These are phyloP conservation scores for Kwoniella dendrophila DNA, from an alignment of 768 basidiomycete species.

Conservation along the genomic window DNA sequence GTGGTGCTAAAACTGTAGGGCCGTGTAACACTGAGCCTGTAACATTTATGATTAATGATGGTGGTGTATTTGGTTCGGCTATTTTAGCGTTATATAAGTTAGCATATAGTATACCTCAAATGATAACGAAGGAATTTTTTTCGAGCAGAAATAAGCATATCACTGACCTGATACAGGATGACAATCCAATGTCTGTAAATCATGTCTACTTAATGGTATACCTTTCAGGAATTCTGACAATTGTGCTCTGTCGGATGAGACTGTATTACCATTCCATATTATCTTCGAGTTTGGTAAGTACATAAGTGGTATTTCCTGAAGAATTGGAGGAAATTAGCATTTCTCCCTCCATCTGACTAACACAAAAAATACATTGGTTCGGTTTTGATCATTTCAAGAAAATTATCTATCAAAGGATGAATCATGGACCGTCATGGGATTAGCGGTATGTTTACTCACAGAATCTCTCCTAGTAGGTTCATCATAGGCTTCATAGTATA, in stretches of 20 bases:
- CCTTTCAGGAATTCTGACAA: conserved; percentile 38
- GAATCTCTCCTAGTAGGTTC: conserved; percentile 40
- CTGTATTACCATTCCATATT: conserved; percentile 49
- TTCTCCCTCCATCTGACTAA: too few relatives aligned
- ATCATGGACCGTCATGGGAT: neutral
- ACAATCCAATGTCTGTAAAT: conserved; percentile 49
- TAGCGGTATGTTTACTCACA: conserved; percentile 24
- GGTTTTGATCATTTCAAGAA: too few relatives aligned
- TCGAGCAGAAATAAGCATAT: too few relatives aligned
- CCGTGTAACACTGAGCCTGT: conserved; percentile 50
- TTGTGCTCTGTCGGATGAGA: conserved; percentile 19
- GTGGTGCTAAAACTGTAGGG: conserved; percentile 32
- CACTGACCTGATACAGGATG: conserved; percentile 44
- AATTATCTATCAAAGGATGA: too few relatives aligned
- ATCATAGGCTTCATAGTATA: conserved; percentile 52
- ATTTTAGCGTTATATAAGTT: neutral
- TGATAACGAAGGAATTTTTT: too few relatives aligned
- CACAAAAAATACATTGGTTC: too few relatives aligned
- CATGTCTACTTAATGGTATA: conserved; percentile 45
- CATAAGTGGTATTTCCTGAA: conserved; percentile 42
- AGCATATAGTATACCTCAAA: too few relatives aligned
- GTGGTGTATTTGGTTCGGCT: conserved; percentile 34
- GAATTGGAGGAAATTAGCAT: neutral
- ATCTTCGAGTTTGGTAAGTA: conserved; percentile 43
- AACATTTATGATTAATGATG: conserved; percentile 46